Evolutionary conservation across 192 early-diverging fungal genomes (phyloP).

Genomic region (Backusella macrospora): DNA sequence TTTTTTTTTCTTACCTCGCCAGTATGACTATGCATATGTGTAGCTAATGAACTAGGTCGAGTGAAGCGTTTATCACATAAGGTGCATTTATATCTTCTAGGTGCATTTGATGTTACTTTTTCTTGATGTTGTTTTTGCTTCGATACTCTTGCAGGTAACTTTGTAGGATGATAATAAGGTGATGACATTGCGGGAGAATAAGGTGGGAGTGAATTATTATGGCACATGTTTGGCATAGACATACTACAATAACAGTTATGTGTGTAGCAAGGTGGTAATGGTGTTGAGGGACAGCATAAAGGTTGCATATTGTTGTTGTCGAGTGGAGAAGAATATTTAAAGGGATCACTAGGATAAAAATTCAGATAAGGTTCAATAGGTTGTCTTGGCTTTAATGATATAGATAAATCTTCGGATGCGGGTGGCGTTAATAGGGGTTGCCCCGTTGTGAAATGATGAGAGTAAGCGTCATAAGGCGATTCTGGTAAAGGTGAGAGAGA

Average conservation of each 20-base stretch:
- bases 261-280: neutral
- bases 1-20: slow-evolving; percentile 34
- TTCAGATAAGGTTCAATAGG: neutral
- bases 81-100: slow-evolving; percentile 41
- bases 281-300: neutral
- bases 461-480: slow-evolving; percentile 24
- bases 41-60: slow-evolving; percentile 40
- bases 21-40: slow-evolving; percentile 46
- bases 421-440: slow-evolving; percentile 25
- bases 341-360: slow-evolving; percentile 1
- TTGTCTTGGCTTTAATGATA: neutral
- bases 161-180: neutral
- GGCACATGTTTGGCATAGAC: neutral
- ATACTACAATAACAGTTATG: neutral
- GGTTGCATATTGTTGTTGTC: neutral
- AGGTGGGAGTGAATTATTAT: neutral
- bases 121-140: neutral
- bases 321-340: slow-evolving; percentile 1
- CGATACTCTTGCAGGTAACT: neutral
- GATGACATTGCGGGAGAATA: neutral
- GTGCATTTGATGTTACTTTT: neutral
- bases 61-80: slow-evolving; percentile 43
- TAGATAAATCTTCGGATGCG: slow-evolving; percentile 9
- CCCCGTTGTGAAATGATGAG: slow-evolving; percentile 20
- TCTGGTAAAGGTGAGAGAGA: slow-evolving; percentile 24